Conservation (phyloP, 805 yeast genomes). For the Nakazawaea ambrosiae region DNA sequence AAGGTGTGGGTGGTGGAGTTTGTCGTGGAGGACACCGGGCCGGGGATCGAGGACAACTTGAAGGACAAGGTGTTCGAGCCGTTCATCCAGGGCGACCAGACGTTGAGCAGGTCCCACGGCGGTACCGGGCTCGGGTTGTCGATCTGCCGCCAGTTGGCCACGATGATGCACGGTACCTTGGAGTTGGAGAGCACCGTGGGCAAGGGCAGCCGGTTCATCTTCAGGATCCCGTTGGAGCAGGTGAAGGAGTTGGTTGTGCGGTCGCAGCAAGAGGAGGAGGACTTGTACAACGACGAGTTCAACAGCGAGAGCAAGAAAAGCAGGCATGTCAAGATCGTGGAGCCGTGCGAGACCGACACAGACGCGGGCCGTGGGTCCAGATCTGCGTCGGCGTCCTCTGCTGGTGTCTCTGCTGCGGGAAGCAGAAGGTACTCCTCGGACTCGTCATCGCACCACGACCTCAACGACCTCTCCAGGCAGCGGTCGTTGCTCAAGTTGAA, state of each 20-base stretch:
- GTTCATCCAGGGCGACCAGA: constrained; percentile 95
- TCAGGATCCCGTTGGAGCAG: constrained; percentile 72
- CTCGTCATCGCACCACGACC: background rate
- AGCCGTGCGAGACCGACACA: constrained; percentile 1
- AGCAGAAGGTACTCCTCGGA: background rate
- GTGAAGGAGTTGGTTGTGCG: constrained; percentile 42
- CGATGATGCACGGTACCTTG: constrained; percentile 85
- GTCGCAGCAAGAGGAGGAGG: constrained; percentile 20
- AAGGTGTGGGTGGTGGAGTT: constrained; percentile 57
- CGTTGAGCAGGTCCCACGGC: constrained; percentile 83
- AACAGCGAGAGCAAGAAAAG: constrained; percentile 46
- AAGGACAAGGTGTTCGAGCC: constrained; percentile 91
- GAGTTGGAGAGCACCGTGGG: constrained; percentile 69
- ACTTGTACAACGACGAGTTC: constrained; percentile 61
- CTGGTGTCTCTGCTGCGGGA: background rate
- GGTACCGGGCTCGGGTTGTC: constrained; percentile 93
- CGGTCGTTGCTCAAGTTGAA: constrained; percentile 1
- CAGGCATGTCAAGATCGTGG: constrained; percentile 40
- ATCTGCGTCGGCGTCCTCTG: background rate
- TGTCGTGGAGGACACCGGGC: constrained; percentile 84
- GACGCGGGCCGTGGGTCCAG: background rate
- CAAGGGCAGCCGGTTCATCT: constrained; percentile 76
- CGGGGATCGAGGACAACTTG: constrained; percentile 81
- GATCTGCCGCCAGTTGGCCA: constrained; percentile 86
- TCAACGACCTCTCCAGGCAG: background rate